Evolutionary conservation across 331 rosid species (phyloP), one percentile per base, ranked within the genome.

Genomic region (Cydonia oblonga): DNA sequence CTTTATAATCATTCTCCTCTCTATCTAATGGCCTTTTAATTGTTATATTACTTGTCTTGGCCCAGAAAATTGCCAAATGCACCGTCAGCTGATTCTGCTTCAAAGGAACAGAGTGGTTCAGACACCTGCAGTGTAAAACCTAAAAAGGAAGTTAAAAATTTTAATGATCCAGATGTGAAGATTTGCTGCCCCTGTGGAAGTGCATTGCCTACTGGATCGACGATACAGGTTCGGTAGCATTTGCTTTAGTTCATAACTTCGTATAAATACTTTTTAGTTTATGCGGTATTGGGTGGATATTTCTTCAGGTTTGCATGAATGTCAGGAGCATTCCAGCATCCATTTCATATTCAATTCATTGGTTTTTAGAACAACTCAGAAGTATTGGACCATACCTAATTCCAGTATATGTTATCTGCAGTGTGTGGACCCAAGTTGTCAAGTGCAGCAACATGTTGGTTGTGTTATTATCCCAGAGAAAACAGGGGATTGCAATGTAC

Each of bases 121-220:
- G 96, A 93, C 79, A 81, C 87, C 70, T 84, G 92, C 80, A 89
- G 70, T 80, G 84, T 85, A 73, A 88, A 91, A 84, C 70, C 79
- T 75, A 90, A 84, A 83, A 88, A 74, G 80, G 96, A 87, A 84
- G 76, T 74, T 35, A 96, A 79, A 2, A 92, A 76, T 30, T 81
- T 86, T 74, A 83, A 68, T 72, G 86, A 79, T 65, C 57, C 84
- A 26, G 90, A 79, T 61, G 67, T 75, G 13, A 91, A 85, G 79
- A 75, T 90, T 88, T 91, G 87, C 54, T 95, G 99, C 79, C 88
- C 90, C 58, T 95, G 99, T 82, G 96, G 91, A 76, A 88, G 73
- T 83, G 69, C 76, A 40, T 72, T 84, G 84, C 88, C 83, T 75
- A 79, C 88, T 46, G 96, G 88, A 74, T 80, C 82, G 16, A 66